Conservation (phyloP, 2,329 filamentous ascomycete genomes). For the Raffaelea deltoideospora region DNA sequence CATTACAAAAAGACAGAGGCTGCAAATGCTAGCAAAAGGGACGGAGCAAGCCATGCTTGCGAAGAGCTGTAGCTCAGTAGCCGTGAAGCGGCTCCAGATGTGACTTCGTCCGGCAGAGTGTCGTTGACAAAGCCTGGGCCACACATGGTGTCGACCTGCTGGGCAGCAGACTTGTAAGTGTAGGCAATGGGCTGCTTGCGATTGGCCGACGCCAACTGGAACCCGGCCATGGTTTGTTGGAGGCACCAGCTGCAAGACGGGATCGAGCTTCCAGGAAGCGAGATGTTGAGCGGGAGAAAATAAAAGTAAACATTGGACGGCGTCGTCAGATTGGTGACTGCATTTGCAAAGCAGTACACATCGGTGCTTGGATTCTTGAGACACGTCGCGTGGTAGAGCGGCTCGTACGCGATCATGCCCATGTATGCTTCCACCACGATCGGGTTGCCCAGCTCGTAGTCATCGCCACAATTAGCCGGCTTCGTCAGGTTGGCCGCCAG, state of each 20-base stretch:
- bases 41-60: conserved; percentile 2
- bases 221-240: conserved; percentile 68
- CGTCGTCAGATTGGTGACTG: conserved; percentile 59
- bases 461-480: conserved; percentile 51
- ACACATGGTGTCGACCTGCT: conserved; percentile 54
- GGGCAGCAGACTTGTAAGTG: conserved; percentile 58
- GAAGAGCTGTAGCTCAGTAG: neutral
- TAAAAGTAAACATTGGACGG: conserved; percentile 68
- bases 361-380: conserved; percentile 49
- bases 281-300: conserved; percentile 64
- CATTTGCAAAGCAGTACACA: conserved; percentile 70
- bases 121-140: conserved; percentile 42
- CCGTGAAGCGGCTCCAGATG: conserved; percentile 8
- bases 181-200: conserved; percentile 48
- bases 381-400: conserved; percentile 69
- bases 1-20: no score
- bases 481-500: conserved; percentile 52
- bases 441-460: conserved; percentile 52
- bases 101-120: conserved; percentile 27
- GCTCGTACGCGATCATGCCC: conserved; percentile 62
- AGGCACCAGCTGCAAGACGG: conserved; percentile 67
- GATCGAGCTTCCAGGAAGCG: conserved; percentile 48
- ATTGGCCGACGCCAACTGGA: conserved; percentile 52
- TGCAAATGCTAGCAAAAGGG: neutral
- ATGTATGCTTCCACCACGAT: conserved; percentile 60